These are phyloP conservation scores for Candida railenensis DNA, from an alignment of 805 yeast genomes.

Conservation along the genomic window DNA sequence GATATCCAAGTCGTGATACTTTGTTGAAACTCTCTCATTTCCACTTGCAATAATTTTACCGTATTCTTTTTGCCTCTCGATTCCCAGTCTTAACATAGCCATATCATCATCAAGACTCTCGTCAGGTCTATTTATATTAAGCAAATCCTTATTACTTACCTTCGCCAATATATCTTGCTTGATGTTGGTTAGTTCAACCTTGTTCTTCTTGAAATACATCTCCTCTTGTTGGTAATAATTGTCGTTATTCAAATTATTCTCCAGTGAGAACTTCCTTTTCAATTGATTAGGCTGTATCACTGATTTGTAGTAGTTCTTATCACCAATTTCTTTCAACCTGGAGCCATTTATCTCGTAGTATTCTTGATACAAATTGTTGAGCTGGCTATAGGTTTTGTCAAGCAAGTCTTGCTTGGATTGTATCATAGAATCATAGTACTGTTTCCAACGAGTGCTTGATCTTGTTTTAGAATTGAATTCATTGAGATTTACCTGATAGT, in stretches of 20 bases:
- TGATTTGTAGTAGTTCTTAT: constrained; percentile 26
- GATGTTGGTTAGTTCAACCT: constrained; percentile 30
- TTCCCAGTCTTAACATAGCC: constrained; percentile 12
- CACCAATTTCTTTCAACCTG: constrained; percentile 7
- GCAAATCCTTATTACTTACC: constrained; percentile 8
- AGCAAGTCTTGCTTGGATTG: constrained; percentile 24
- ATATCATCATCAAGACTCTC: constrained; percentile 28
- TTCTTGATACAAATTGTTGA: constrained; percentile 27
- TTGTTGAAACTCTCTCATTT: constrained; percentile 2
- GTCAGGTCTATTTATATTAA: constrained; percentile 1
- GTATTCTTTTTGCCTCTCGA: neutral
- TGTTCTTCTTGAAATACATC: constrained; percentile 25
- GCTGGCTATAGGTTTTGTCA: constrained; percentile 23
- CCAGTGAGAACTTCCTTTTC: constrained; percentile 9
- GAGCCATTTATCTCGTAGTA: constrained; percentile 22
- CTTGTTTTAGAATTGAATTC: constrained; percentile 20
- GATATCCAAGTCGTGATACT: constrained; percentile 6
- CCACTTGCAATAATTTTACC: neutral
- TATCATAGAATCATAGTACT: constrained; percentile 24
- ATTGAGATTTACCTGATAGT: constrained; percentile 27
- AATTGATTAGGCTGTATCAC: constrained; percentile 18
- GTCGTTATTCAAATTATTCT: constrained; percentile 16
- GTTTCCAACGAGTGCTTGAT: constrained; percentile 33
- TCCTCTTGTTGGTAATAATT: constrained; percentile 20
- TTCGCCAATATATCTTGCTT: constrained; percentile 15